phyloP scores from a whole-genome alignment of 208 protist species.

The Crithidia thermophila region DNA sequence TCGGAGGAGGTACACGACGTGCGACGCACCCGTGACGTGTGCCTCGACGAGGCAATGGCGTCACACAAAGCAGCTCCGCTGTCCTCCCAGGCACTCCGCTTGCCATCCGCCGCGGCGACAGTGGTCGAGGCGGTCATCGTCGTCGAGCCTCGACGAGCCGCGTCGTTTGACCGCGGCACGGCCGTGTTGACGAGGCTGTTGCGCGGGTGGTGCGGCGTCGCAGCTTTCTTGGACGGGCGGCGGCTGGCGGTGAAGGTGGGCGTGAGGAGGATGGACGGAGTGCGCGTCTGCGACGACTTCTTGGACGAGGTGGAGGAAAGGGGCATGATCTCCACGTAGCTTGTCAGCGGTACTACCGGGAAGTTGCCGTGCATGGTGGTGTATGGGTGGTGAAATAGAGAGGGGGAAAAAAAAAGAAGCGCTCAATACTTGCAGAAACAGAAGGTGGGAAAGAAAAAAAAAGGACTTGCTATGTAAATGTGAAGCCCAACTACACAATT shows the following conservation, averaged over 20 bases:
- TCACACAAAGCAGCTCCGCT: too few species aligned
- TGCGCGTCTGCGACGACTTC: background rate
- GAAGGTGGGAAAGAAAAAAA: conserved; percentile 17
- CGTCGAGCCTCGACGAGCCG: too few species aligned
- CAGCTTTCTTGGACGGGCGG: background rate
- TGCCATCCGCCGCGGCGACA: too few species aligned
- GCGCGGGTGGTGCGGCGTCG: too few species aligned
- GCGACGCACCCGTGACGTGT: too few species aligned
- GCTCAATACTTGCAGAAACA: conserved; percentile 9
- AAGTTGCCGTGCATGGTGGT: background rate
- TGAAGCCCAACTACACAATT: background rate
- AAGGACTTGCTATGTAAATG: background rate
- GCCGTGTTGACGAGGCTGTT: background rate
- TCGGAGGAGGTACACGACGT: background rate
- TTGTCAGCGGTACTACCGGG: background rate
- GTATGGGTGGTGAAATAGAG: background rate
- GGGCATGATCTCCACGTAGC: conserved; percentile 5
- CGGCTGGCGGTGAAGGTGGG: too few species aligned
- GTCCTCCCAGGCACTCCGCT: too few species aligned
- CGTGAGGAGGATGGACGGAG: background rate
- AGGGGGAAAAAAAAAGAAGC: background rate
- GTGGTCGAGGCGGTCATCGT: too few species aligned
- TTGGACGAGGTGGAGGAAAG: background rate
- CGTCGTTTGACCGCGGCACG: too few species aligned
- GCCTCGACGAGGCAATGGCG: too few species aligned